These are phyloP conservation scores for Daldinia caldariorum DNA, from an alignment of 495 filamentous ascomycete species.

Conservation along the genomic window DNA sequence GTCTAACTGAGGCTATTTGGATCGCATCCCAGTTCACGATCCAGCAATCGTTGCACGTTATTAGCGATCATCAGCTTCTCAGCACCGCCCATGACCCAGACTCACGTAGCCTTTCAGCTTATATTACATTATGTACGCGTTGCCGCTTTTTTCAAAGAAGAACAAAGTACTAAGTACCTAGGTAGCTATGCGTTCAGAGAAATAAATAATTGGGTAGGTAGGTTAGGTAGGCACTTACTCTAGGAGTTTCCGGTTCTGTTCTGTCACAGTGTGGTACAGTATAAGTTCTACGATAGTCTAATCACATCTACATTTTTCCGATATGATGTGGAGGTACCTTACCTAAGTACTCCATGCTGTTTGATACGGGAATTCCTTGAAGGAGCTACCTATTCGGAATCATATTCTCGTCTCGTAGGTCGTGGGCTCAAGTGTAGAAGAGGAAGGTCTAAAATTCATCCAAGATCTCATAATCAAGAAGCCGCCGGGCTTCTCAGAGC, in stretches of 20 bases:
- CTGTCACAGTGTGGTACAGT: not conserved
- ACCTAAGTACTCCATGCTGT: not conserved
- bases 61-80: not conserved
- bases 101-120: not conserved
- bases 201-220: no score
- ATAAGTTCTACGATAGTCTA: not conserved
- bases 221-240: not conserved
- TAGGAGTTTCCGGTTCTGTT: not conserved
- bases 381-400: not conserved
- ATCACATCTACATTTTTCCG: not conserved
- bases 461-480: no score
- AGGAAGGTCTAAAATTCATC: no score
- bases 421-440: no score
- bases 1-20: not conserved
- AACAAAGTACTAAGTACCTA: no score
- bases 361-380: not conserved
- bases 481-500: no score
- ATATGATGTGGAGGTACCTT: not conserved
- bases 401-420: not conserved
- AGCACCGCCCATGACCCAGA: not conserved
- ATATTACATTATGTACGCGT: no score
- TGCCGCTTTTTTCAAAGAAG: no score
- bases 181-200: no score
- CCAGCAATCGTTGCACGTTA: not conserved
- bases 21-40: not conserved